These are phyloP conservation scores for Claviceps maximensis DNA, from an alignment of 2,329 filamentous ascomycete species.

Conservation along the genomic window DNA sequence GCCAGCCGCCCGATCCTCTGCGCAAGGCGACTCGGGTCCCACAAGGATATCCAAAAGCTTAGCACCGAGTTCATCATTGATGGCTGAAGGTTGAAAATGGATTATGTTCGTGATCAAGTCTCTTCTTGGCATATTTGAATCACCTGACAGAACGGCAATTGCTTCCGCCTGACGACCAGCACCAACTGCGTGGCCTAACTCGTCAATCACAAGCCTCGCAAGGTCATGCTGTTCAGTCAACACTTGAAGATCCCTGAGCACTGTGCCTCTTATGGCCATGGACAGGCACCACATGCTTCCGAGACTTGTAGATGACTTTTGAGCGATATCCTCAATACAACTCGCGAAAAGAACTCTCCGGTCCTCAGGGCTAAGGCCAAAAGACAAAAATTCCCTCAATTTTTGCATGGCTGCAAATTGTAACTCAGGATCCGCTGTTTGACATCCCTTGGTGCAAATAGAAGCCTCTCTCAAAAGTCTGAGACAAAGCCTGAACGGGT, in stretches of 20 bases:
- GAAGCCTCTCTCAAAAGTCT: conserved; percentile 62
- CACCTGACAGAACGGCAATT: conserved; percentile 31
- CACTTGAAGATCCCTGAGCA: conserved; percentile 38
- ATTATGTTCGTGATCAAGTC: conserved; percentile 48
- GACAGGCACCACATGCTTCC: conserved; percentile 59
- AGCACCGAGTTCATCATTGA: conserved; percentile 48
- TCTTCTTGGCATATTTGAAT: conserved; percentile 37
- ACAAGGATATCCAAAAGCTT: conserved; percentile 63
- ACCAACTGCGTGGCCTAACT: conserved; percentile 43
- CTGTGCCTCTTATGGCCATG: conserved; percentile 32
- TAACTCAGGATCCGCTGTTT: conserved; percentile 46
- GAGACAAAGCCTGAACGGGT: conserved; percentile 41
- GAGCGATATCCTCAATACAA: conserved; percentile 56
- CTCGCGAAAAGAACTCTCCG: conserved; percentile 49
- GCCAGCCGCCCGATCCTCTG: conserved; percentile 48
- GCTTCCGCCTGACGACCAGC: conserved; percentile 22
- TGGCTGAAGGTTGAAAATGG: conserved; percentile 42
- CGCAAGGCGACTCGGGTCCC: conserved; percentile 45
- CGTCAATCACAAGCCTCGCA: conserved; percentile 47
- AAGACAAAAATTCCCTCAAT: conserved; percentile 45
- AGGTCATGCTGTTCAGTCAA: conserved; percentile 49
- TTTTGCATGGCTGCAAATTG: conserved; percentile 50
- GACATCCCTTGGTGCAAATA: conserved; percentile 36
- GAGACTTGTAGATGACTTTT: conserved; percentile 48
- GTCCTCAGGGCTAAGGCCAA: conserved; percentile 39